Conservation (phyloP, 768 basidiomycete species). For the Melanogaster broomeanus region DNA sequence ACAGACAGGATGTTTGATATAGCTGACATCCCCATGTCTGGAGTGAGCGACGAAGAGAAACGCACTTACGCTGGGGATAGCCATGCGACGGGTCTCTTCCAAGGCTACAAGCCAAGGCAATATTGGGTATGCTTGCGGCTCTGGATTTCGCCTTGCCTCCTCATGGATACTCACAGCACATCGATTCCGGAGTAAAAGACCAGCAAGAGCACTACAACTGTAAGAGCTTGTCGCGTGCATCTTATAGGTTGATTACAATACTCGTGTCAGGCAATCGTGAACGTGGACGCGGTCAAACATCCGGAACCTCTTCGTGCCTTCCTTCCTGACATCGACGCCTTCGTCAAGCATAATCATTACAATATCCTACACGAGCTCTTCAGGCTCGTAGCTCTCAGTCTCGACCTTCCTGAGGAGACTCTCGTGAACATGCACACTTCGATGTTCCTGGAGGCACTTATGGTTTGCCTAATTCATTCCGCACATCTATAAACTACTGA, state of each 20-base stretch:
- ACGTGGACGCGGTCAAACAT: constrained; percentile 44
- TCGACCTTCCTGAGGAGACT: constrained; percentile 52
- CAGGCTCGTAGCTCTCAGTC: constrained; percentile 47
- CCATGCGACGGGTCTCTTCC: constrained; percentile 43
- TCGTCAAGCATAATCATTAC: constrained; percentile 49
- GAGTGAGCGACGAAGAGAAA: constrained; percentile 42
- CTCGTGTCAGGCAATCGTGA: constrained; percentile 44
- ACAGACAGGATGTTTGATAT: constrained; percentile 46
- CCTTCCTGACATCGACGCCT: constrained; percentile 49
- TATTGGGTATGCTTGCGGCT: constrained; percentile 41
- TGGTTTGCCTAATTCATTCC: constrained; percentile 23
- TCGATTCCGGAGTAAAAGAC: constrained; percentile 60
- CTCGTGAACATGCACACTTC: constrained; percentile 46
- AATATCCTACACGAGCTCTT: constrained; percentile 36
- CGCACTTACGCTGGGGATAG: constrained; percentile 36
- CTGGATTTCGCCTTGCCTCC: background rate
- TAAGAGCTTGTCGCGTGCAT: constrained; percentile 25
- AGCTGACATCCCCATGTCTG: constrained; percentile 42
- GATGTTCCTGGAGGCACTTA: constrained; percentile 41
- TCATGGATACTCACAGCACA: constrained; percentile 39
- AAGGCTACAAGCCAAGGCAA: constrained; percentile 50
- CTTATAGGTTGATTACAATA: background rate
- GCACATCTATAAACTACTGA: background rate
- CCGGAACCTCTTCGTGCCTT: constrained; percentile 48
- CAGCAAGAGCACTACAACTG: constrained; percentile 62